Evolutionary conservation across 2,329 filamentous ascomycete genomes (phyloP).

Genomic region (Xylaria sp.): DNA sequence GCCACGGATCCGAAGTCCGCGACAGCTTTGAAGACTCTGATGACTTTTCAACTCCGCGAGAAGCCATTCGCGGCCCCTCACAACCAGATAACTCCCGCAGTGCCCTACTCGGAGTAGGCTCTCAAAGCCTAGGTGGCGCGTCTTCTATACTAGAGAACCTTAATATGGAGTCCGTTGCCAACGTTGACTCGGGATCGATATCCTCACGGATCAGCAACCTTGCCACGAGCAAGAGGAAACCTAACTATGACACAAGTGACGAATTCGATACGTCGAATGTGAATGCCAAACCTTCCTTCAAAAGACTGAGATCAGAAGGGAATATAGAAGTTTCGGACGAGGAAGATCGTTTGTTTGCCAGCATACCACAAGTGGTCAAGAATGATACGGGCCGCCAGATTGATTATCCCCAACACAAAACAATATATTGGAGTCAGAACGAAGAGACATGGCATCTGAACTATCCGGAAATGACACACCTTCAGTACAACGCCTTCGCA

Average conservation of each 20-base stretch:
- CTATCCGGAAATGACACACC: slow-evolving; percentile 68
- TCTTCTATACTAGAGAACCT: slow-evolving; percentile 52
- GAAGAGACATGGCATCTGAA: slow-evolving; percentile 62
- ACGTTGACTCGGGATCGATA: slow-evolving; percentile 31
- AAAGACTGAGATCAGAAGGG: slow-evolving; percentile 59
- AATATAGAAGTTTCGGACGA: slow-evolving; percentile 48
- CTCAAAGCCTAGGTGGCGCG: slow-evolving; percentile 60
- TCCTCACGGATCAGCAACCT: slow-evolving; percentile 43
- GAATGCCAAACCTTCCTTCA: slow-evolving; percentile 55
- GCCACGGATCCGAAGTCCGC: slow-evolving; percentile 48
- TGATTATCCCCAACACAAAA: slow-evolving; percentile 61
- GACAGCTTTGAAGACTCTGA: slow-evolving; percentile 55
- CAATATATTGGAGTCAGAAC: slow-evolving; percentile 62
- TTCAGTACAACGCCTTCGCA: slow-evolving; percentile 62
- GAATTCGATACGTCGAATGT: slow-evolving; percentile 49
- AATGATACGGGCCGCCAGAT: slow-evolving; percentile 61
- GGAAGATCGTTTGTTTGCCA: slow-evolving; percentile 54
- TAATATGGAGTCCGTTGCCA: slow-evolving; percentile 48
- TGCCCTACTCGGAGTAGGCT: slow-evolving; percentile 44
- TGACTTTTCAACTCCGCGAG: slow-evolving; percentile 44
- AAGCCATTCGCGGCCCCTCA: slow-evolving; percentile 22
- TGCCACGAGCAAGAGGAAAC: slow-evolving; percentile 62
- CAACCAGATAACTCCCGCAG: slow-evolving; percentile 35
- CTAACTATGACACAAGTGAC: slow-evolving; percentile 57
- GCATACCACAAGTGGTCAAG: slow-evolving; percentile 55